Evolutionary conservation across 176 grass and related monocot species (phyloP).

Genomic region (Hordeum marinum): DNA sequence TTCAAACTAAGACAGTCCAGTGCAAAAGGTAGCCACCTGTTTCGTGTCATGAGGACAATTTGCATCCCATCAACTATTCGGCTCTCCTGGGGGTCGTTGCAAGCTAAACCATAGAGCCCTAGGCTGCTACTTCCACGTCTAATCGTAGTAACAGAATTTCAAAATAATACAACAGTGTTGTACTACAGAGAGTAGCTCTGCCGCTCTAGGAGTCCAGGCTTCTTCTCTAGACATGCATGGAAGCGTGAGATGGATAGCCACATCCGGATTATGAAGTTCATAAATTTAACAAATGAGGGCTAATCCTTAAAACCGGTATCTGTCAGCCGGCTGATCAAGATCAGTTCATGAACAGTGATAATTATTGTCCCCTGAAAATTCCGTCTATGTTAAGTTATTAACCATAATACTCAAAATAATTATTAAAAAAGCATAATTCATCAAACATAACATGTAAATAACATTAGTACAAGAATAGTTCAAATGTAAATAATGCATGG

Average conservation of each 20-base stretch:
- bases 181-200: neutral
- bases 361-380: too few relatives aligned
- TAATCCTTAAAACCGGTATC: too few relatives aligned
- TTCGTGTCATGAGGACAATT: constrained; percentile 33
- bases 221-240: neutral
- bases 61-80: constrained; percentile 14
- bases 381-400: too few relatives aligned
- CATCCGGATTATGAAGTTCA: neutral
- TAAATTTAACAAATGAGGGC: too few relatives aligned
- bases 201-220: neutral
- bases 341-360: too few relatives aligned
- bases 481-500: too few relatives aligned
- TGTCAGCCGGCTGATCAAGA: too few relatives aligned
- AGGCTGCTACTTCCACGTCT: neutral
- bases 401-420: too few relatives aligned
- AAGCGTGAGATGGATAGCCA: neutral
- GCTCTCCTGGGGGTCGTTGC: neutral
- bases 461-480: too few relatives aligned
- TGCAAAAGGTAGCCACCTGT: constrained; percentile 30
- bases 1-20: constrained; percentile 34
- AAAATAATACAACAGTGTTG: neutral
- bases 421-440: too few relatives aligned
- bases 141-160: constrained; percentile 10
- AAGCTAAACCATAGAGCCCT: constrained; percentile 4
- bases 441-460: too few relatives aligned